Conservation (phyloP, 1,139 yeast species). For the Taphrina wiesneri region DNA sequence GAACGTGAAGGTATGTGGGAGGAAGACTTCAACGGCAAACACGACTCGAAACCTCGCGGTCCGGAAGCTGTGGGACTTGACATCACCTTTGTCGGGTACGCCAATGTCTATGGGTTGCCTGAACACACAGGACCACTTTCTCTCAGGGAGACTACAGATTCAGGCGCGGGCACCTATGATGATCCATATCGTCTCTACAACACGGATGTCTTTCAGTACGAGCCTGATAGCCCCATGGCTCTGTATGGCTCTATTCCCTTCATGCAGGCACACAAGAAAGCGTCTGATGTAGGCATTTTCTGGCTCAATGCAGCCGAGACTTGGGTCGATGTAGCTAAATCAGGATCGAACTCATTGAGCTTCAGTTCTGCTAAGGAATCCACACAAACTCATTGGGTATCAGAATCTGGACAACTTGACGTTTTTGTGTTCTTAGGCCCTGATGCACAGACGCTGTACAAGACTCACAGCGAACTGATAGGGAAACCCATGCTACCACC, state of each 20-base stretch:
- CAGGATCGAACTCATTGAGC: conserved; percentile 41
- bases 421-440: conserved; percentile 67
- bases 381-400: conserved; percentile 77
- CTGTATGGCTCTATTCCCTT: conserved; percentile 96
- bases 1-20: conserved; percentile 42
- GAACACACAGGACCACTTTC: conserved; percentile 86
- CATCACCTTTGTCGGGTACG: conserved; percentile 60
- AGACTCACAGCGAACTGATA: conserved; percentile 67
- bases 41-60: conserved; percentile 61
- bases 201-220: conserved; percentile 94
- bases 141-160: conserved; percentile 62
- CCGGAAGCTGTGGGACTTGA: conserved; percentile 90
- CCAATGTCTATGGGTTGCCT: conserved; percentile 83
- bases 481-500: conserved; percentile 80
- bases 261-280: conserved; percentile 66
- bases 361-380: conserved; percentile 8
- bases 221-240: conserved; percentile 74
- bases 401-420: conserved; percentile 84
- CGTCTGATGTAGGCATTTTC: conserved; percentile 69
- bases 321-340: conserved; percentile 67
- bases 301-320: conserved; percentile 96
- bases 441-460: conserved; percentile 60
- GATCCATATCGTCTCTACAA: conserved; percentile 86
- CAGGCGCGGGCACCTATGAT: conserved; percentile 47
- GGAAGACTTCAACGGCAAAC: conserved; percentile 57